Base-by-base conservation (phyloP, 1,139 yeast genomes). In the Yamadazyma friedrichii region DNA sequence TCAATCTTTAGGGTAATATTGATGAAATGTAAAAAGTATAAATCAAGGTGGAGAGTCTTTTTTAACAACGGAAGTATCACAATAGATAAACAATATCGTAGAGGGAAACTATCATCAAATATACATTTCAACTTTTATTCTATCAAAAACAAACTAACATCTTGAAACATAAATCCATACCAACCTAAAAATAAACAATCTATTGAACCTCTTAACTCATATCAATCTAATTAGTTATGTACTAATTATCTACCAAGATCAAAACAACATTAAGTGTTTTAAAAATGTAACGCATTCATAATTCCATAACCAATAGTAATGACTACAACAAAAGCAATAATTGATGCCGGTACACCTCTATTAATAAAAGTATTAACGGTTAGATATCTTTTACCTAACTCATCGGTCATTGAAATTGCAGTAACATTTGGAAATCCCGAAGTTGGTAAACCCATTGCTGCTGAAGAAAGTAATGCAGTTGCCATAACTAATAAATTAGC, bases 361-460 rank as follows among this genome's bases (percentile, higher is more conserved):
- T 84, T 82, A 44, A 91, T 87, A 57, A 91, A 91, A 36, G 84
- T 84, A 27, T 81, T 79, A 15, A 89, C 97, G 1, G 89, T 80
- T 51, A 91, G 65, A 58, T 91, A 91, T 24, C 93, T 84, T 45
- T 83, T 82, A 8, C 97, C 97, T 24, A 88, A 76, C 55, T 88
- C 96, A 61, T 91, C 96, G 6, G 88, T 79, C 82, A 88, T 80
- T 44, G 95, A 88, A 44, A 91, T 87, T 2, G 97, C 98, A 0
- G 97, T 89, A 33, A 91, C 96, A 54, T 91, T 91, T 13, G 98
- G 98, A 76, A 91, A 91, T 0, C 98, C 98, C 1, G 95, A 86
- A 0, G 98, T 91, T 22, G 98, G 98, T 45, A 91, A 72, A 9
- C 95, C 97, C 97, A 91, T 91, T 3, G 97, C 98, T 37, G 84